phyloP scores from a whole-genome alignment of 2,329 filamentous ascomycete genomes.

The Calonectria hongkongensis region DNA sequence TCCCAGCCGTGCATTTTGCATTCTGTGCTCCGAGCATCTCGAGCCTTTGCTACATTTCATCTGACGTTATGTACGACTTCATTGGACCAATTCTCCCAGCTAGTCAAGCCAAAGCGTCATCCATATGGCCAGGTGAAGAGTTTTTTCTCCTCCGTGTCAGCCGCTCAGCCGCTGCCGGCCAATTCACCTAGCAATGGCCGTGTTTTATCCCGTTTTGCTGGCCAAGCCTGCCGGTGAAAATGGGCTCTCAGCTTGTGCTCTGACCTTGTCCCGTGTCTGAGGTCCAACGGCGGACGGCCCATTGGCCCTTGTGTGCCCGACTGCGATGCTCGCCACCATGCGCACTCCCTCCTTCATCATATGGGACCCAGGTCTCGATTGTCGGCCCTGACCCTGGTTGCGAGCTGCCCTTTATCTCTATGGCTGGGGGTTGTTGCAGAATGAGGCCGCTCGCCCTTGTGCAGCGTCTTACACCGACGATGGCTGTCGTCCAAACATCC shows the following conservation, averaged over 20 bases:
- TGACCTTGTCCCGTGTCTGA: constrained; percentile 11
- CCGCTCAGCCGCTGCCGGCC: constrained; percentile 20
- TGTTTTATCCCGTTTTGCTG: background rate
- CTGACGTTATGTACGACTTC: constrained; percentile 17
- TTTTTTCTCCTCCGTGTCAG: constrained; percentile 31
- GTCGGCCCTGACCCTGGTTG: background rate
- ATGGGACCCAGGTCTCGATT: background rate
- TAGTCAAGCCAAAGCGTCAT: constrained; percentile 26
- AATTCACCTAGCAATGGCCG: constrained; percentile 12
- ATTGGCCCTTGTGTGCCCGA: background rate
- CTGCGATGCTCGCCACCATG: constrained; percentile 4
- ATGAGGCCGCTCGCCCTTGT: constrained; percentile 19
- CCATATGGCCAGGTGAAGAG: constrained; percentile 32
- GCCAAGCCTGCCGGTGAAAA: background rate
- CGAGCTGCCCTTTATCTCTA: background rate
- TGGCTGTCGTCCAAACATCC: constrained; percentile 9
- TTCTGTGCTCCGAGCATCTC: background rate
- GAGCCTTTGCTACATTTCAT: background rate
- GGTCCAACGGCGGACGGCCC: background rate
- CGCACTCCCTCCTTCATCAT: background rate
- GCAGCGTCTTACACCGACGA: constrained; percentile 6
- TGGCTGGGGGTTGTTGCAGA: constrained; percentile 4
- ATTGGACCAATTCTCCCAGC: constrained; percentile 11
- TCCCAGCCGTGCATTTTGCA: background rate
- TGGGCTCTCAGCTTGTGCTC: background rate